These are phyloP conservation scores for Cairneyella variabilis DNA, from an alignment of 495 filamentous ascomycete genomes.

Conservation along the genomic window DNA sequence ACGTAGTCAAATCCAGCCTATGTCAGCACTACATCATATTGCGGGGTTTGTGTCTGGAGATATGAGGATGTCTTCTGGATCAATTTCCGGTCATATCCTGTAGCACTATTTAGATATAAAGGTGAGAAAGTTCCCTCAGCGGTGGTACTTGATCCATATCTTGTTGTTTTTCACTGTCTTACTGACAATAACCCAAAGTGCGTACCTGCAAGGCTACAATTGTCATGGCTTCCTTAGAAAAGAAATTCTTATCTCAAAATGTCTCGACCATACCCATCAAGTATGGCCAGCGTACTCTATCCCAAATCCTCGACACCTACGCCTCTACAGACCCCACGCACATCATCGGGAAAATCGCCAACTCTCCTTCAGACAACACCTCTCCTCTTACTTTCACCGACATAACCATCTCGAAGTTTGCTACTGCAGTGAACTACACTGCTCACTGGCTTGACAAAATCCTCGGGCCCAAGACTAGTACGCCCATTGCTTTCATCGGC, in stretches of 20 bases:
- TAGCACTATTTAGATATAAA: too few species aligned
- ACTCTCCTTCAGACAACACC: not conserved
- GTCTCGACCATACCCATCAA: not conserved
- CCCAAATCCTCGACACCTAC: not conserved
- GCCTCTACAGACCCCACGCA: constrained; percentile 2
- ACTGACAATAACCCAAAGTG: too few species aligned
- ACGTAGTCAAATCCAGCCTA: too few species aligned
- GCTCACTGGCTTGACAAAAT: constrained; percentile 45
- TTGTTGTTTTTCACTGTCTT: too few species aligned
- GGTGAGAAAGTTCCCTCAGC: too few species aligned
- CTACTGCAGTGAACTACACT: constrained; percentile 46
- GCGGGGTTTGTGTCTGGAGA: too few species aligned
- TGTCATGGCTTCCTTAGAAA: not conserved
- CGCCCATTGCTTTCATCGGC: constrained; percentile 40
- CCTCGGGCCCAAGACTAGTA: constrained; percentile 28
- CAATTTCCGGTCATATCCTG: too few species aligned
- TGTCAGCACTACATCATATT: too few species aligned
- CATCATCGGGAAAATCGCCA: constrained; percentile 6
- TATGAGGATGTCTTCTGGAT: too few species aligned
- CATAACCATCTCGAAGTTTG: constrained; percentile 44
- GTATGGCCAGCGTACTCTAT: constrained; percentile 30
- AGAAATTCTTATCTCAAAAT: not conserved
- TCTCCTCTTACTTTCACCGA: constrained; percentile 1
- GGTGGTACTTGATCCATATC: too few species aligned
- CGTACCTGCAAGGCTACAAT: too few species aligned